These are phyloP conservation scores for Fraxinus quadrangulata DNA, from an alignment of 257 asterid genomes.

Conservation along the genomic window DNA sequence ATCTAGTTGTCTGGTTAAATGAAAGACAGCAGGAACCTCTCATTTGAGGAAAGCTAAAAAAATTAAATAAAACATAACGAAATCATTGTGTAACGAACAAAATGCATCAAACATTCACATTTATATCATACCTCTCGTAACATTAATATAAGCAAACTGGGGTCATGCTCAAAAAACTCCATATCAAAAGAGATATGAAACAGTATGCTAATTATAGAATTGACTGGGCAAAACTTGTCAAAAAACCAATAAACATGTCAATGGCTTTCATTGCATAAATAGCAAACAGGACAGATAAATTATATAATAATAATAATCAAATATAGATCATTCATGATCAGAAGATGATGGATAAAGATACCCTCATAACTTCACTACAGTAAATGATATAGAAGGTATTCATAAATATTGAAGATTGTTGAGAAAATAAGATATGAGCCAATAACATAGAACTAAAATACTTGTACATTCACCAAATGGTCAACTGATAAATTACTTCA, in stretches of 20 bases:
- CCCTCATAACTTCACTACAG: neutral
- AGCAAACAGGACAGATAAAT: neutral
- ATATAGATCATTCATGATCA: neutral
- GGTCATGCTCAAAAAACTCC: neutral
- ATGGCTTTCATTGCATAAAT: neutral
- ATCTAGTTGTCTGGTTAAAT: slow-evolving; percentile 3
- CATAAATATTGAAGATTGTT: neutral
- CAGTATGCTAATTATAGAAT: neutral
- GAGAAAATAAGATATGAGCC: neutral
- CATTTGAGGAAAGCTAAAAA: neutral
- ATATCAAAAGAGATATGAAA: neutral
- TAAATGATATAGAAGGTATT: slow-evolving; percentile 1
- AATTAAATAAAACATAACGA: neutral
- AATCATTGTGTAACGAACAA: neutral
- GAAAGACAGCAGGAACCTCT: neutral
- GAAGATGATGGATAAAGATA: neutral
- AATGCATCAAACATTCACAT: neutral
- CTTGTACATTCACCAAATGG: neutral
- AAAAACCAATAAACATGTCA: neutral
- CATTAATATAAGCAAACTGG: neutral
- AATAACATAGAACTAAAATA: neutral
- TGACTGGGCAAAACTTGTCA: neutral
- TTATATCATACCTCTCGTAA: too few species aligned
- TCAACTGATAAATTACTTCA: neutral
- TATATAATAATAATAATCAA: neutral